These are phyloP conservation scores for Eleusine coracana DNA, from an alignment of 176 grass and related monocot species.

Conservation along the genomic window DNA sequence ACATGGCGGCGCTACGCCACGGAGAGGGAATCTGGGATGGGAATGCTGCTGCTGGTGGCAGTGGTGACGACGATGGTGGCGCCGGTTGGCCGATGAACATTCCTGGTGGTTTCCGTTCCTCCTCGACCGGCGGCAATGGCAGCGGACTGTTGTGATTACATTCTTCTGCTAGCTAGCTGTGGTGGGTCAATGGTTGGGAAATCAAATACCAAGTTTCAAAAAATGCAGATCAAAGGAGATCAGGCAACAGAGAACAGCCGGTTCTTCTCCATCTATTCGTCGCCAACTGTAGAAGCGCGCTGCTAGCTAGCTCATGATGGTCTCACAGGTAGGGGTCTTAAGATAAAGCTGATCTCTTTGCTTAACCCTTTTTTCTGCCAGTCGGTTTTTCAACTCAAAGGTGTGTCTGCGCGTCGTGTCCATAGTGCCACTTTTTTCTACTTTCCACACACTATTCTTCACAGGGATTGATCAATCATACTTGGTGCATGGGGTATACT, in stretches of 20 bases:
- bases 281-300: conserved; percentile 36
- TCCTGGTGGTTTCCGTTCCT: conserved; percentile 58
- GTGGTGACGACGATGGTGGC: conserved; percentile 23
- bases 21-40: conserved; percentile 55
- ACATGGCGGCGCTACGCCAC: conserved; percentile 51
- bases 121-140: conserved; percentile 43
- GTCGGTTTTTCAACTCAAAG: conserved; percentile 51
- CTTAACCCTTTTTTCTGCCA: conserved; percentile 45
- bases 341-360: conserved; percentile 44
- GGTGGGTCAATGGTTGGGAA: background rate
- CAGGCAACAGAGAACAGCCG: background rate
- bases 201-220: conserved; percentile 9
- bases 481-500: conserved; percentile 50
- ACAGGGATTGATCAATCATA: conserved; percentile 36
- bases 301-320: conserved; percentile 50
- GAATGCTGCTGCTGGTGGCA: conserved; percentile 19
- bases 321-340: conserved; percentile 50
- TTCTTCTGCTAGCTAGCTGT: too few species aligned
- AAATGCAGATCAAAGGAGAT: background rate
- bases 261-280: conserved; percentile 34
- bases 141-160: conserved; percentile 41
- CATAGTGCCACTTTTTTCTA: conserved; percentile 42
- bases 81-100: conserved; percentile 70
- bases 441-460: conserved; percentile 45
- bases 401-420: conserved; percentile 39